Conservation (phyloP, 768 basidiomycete species). For the Lactarius tabidus region DNA sequence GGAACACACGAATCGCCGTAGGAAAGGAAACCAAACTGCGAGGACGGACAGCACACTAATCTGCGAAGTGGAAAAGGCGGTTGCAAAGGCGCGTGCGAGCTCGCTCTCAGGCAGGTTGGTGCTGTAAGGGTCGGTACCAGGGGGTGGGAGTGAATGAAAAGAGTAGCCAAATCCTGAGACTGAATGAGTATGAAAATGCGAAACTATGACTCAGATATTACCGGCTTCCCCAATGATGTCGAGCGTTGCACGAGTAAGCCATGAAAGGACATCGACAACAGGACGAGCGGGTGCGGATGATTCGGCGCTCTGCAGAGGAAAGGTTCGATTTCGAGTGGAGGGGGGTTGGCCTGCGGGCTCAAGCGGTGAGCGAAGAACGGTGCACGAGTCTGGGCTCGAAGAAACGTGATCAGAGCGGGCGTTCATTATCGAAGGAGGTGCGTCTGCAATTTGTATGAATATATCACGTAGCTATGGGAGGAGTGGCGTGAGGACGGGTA, state of each 20-base stretch:
- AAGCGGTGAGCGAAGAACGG: slow-evolving; percentile 13
- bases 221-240: slow-evolving; percentile 77
- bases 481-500: slow-evolving; percentile 5
- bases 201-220: slow-evolving; percentile 23
- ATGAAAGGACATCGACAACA: slow-evolving; percentile 56
- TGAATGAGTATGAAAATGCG: background rate
- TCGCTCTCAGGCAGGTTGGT: slow-evolving; percentile 40
- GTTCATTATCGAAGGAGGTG: background rate
- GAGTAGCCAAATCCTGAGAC: slow-evolving; percentile 49
- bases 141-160: slow-evolving; percentile 48
- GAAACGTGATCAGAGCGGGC: background rate
- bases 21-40: slow-evolving; percentile 54
- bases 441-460: slow-evolving; percentile 33
- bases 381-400: slow-evolving; percentile 1
- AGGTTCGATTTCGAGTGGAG: slow-evolving; percentile 6
- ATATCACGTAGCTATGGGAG: slow-evolving; percentile 44
- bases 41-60: slow-evolving; percentile 52
- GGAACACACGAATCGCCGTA: slow-evolving; percentile 49
- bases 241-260: slow-evolving; percentile 64
- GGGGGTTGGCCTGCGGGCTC: slow-evolving; percentile 14
- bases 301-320: slow-evolving; percentile 14
- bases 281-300: slow-evolving; percentile 15
- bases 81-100: slow-evolving; percentile 50
- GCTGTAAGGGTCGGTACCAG: slow-evolving; percentile 35
- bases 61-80: slow-evolving; percentile 51